phyloP scores from a whole-genome alignment of 1,284 basidiomycete species.

The Cronartium ribicola region DNA sequence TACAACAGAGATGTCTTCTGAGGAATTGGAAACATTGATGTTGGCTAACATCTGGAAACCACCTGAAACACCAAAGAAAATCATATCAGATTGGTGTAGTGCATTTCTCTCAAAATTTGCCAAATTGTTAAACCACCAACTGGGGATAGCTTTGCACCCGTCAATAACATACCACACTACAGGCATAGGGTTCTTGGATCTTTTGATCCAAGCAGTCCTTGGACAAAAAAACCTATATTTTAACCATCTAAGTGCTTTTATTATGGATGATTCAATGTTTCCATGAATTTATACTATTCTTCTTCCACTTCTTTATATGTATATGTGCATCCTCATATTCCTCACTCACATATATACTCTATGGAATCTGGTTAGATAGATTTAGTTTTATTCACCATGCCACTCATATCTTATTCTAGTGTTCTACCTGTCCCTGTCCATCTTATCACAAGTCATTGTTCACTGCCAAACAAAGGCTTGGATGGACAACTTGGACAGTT shows the following conservation, averaged over 20 bases:
- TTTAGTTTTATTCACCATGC: too few relatives aligned
- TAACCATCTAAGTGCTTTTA: not conserved
- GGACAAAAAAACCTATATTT: not conserved
- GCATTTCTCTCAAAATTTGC: slow-evolving; percentile 2
- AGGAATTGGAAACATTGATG: not conserved
- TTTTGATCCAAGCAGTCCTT: not conserved
- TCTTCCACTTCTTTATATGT: too few relatives aligned
- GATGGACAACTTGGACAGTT: not conserved
- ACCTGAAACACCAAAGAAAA: slow-evolving; percentile 1
- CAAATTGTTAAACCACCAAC: not conserved
- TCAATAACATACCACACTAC: not conserved
- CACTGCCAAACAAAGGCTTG: not conserved
- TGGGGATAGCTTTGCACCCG: not conserved
- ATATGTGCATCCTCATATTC: too few relatives aligned
- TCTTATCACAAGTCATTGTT: not conserved
- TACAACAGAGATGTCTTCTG: not conserved
- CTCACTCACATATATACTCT: too few relatives aligned
- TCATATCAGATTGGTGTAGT: not conserved
- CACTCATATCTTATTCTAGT: too few relatives aligned
- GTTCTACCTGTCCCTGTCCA: not conserved
- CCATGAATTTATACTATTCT: too few relatives aligned
- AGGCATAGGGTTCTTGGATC: not conserved
- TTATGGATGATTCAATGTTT: not conserved
- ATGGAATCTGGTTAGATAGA: too few relatives aligned
- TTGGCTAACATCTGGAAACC: not conserved